Conservation (phyloP, 305 asterid genomes). For the Plantago coronopus region DNA sequence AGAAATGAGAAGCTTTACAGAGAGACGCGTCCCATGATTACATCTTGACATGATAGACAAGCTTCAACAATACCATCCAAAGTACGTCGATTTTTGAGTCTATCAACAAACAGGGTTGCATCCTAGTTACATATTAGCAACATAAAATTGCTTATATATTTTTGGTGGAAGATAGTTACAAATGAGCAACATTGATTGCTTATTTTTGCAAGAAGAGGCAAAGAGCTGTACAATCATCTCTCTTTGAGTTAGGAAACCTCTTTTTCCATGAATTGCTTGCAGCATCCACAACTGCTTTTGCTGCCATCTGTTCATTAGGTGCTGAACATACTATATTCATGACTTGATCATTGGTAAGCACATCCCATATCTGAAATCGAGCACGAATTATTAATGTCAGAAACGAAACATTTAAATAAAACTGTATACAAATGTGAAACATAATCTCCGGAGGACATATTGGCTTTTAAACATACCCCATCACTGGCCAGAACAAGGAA, state of each 20-base stretch:
- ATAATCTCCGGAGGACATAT: too few species aligned
- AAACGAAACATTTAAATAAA: not conserved
- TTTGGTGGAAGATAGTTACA: too few species aligned
- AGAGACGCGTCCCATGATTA: too few species aligned
- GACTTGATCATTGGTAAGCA: constrained; percentile 59
- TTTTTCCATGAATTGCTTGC: constrained; percentile 53
- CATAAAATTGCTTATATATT: too few species aligned
- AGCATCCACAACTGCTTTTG: constrained; percentile 65
- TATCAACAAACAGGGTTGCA: too few species aligned
- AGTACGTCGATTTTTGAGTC: too few species aligned
- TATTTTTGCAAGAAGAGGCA: constrained; percentile 45
- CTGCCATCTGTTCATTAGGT: constrained; percentile 48
- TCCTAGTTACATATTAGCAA: too few species aligned
- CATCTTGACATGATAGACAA: too few species aligned
- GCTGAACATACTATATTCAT: constrained; percentile 42
- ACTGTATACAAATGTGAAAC: not conserved
- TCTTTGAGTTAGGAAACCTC: constrained; percentile 55
- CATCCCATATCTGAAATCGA: constrained; percentile 78
- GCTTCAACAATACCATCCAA: too few species aligned
- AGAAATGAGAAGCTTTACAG: too few species aligned
- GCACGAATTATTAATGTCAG: not conserved
- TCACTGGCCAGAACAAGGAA: constrained; percentile 74
- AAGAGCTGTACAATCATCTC: constrained; percentile 70
- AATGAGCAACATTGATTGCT: too few species aligned
- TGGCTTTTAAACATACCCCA: constrained; percentile 42